Percentiles rank a stretch among this genome's conserved stretches.
phyloP scores from a whole-genome alignment of 805 yeast genomes.

The Yamadazyma laniorum region DNA sequence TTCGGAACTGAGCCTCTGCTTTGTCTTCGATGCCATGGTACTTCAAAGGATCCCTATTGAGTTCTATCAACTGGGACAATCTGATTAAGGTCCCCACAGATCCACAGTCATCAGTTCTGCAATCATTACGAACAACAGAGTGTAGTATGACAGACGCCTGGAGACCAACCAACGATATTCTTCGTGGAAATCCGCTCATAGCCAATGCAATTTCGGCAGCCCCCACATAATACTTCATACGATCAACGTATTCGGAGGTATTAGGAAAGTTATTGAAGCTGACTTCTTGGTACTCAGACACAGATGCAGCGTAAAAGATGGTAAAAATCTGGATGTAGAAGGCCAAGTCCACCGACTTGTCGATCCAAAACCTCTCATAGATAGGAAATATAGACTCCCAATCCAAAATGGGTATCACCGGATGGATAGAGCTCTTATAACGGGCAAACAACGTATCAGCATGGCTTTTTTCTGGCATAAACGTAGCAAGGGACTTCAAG shows the following conservation, averaged over 20 bases:
- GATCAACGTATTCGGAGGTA: conserved; percentile 4
- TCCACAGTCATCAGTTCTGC: conserved; percentile 15
- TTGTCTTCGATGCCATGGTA: conserved; percentile 10
- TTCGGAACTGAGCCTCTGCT: conserved; percentile 7
- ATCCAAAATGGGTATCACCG: conserved; percentile 14
- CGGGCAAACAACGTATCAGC: conserved; percentile 14
- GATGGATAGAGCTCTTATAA: conserved; percentile 13
- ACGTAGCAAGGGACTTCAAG: conserved; percentile 5
- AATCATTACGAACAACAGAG: conserved; percentile 13
- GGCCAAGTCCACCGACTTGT: conserved; percentile 2
- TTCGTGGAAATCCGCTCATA: conserved; percentile 13
- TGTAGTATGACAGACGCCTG: conserved; percentile 13
- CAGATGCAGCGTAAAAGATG: conserved; percentile 15
- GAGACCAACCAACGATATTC: conserved; percentile 11
- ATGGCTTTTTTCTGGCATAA: conserved; percentile 9
- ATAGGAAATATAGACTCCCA: conserved; percentile 9
- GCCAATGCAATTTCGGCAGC: conserved; percentile 15
- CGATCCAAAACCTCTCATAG: conserved; percentile 13
- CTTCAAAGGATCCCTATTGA: conserved; percentile 13
- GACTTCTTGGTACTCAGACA: conserved; percentile 14
- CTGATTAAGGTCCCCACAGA: conserved; percentile 12
- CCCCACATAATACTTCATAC: conserved; percentile 14
- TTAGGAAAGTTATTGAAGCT: conserved; percentile 1
- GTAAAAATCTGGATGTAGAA: conserved; percentile 12
- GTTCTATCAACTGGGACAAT: conserved; percentile 13